Percentiles rank a stretch among this genome's conserved stretches.
These are phyloP conservation scores for Diplodia seriata DNA, from an alignment of 2,329 filamentous ascomycete species.

Conservation along the genomic window DNA sequence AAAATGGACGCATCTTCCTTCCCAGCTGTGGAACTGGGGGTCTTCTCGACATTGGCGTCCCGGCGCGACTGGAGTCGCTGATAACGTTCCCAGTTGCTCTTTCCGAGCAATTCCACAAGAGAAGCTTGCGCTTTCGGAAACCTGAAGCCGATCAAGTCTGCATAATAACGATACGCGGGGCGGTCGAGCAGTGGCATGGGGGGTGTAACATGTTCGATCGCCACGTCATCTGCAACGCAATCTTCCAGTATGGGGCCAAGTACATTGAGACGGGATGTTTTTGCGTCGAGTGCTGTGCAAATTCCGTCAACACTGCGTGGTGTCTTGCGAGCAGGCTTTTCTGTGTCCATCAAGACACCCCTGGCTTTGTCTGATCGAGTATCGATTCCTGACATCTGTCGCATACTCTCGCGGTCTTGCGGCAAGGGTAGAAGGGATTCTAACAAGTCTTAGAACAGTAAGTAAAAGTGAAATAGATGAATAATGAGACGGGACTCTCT, in stretches of 20 bases:
- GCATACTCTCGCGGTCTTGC: conserved; percentile 12
- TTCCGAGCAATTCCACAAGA: conserved; percentile 34
- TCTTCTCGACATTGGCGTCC: conserved; percentile 21
- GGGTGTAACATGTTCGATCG: conserved; percentile 19
- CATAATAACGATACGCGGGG: conserved; percentile 37
- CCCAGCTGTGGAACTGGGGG: neutral
- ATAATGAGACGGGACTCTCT: neutral
- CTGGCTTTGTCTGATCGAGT: neutral
- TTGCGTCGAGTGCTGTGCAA: conserved; percentile 18
- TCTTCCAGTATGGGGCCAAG: conserved; percentile 32
- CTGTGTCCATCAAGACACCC: neutral
- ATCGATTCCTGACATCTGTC: conserved; percentile 6
- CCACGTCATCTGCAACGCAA: conserved; percentile 1
- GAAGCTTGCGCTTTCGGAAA: conserved; percentile 34
- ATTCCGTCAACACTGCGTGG: neutral
- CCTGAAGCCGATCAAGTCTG: conserved; percentile 35
- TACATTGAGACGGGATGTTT: conserved; percentile 26
- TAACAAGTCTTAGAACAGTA: neutral
- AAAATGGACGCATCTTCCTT: conserved; percentile 35
- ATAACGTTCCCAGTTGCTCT: conserved; percentile 38
- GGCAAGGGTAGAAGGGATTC: neutral
- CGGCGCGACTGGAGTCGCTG: conserved; percentile 37
- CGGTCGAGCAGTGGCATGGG: conserved; percentile 22
- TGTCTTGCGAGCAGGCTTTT: neutral
- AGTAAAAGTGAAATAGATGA: neutral